Conservation (phyloP, 768 basidiomycete species). For the Lactarius quietus region DNA sequence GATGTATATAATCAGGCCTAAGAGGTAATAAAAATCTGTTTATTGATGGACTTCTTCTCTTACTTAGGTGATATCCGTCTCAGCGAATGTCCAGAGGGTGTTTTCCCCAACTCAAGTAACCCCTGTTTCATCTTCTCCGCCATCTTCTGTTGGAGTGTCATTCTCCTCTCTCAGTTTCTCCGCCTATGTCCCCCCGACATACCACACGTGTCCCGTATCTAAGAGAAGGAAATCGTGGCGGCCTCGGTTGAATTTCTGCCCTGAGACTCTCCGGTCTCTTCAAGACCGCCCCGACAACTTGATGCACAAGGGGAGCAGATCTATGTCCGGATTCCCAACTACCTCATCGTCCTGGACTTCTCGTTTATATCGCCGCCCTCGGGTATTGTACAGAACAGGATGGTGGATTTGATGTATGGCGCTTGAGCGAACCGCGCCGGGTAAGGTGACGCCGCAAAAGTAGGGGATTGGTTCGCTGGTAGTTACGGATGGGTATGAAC, state of each 20-base stretch:
- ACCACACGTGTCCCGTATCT: conserved; percentile 2
- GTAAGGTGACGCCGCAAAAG: conserved; percentile 2
- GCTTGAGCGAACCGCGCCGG: not conserved
- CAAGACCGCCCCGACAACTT: conserved; percentile 18
- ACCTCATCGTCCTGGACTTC: not conserved
- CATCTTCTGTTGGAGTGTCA: not conserved
- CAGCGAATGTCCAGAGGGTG: not conserved
- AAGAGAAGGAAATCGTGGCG: conserved; percentile 1
- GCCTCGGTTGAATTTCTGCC: not conserved
- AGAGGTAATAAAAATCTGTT: not conserved
- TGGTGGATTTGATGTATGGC: not conserved
- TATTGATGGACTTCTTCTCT: not conserved
- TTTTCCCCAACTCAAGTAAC: not conserved
- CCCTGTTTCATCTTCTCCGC: not conserved
- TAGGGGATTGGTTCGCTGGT: not conserved
- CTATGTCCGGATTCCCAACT: not conserved
- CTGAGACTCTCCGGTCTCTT: conserved; percentile 14
- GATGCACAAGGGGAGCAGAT: conserved; percentile 2
- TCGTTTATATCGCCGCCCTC: conserved; percentile 12
- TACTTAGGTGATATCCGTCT: not conserved
- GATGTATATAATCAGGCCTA: not conserved
- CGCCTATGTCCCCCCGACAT: not conserved
- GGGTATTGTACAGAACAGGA: not conserved
- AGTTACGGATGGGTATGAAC: not conserved
- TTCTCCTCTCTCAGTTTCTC: not conserved